Evolutionary conservation across 768 basidiomycete species (phyloP).

Genomic region (Cystoderma amianthinum): DNA sequence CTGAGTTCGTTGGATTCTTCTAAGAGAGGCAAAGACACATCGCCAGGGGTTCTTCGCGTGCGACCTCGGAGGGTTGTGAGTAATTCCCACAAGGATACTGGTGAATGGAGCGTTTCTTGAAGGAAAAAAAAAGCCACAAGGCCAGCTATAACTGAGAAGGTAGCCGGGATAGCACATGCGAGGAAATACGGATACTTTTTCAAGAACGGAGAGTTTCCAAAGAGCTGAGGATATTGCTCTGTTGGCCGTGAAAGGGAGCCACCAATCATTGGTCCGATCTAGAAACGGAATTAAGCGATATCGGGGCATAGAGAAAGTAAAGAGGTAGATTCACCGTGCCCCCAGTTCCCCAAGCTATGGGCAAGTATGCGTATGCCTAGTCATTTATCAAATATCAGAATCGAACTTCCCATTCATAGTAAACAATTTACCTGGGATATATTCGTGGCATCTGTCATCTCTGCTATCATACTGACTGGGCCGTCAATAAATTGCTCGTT

Average conservation of each 20-base stretch:
- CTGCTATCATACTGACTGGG: conserved; percentile 52
- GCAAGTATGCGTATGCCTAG: conserved; percentile 63
- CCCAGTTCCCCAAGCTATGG: conserved; percentile 39
- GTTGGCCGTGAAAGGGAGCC: not conserved
- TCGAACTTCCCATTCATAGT: too few species aligned
- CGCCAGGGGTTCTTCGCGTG: too few species aligned
- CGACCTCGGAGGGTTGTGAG: too few species aligned
- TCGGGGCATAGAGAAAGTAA: too few species aligned
- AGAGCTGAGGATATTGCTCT: not conserved
- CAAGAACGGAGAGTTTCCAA: not conserved
- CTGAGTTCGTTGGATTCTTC: too few species aligned
- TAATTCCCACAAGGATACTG: not conserved
- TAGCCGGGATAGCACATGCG: not conserved
- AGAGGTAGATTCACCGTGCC: too few species aligned
- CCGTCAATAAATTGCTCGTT: not conserved
- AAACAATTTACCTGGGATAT: conserved; percentile 22
- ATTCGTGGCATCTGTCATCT: conserved; percentile 59
- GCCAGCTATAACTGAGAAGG: not conserved
- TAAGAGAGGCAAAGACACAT: too few species aligned
- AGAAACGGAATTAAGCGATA: too few species aligned
- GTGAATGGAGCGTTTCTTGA: not conserved
- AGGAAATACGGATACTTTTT: not conserved
- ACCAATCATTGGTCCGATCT: conserved; percentile 1
- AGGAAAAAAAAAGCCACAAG: not conserved
- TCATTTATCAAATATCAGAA: too few species aligned